Percentiles rank a stretch among this genome's conserved stretches.
Conservation (phyloP, 2,329 filamentous ascomycete genomes). For the Sphaerulina vaccinii region DNA sequence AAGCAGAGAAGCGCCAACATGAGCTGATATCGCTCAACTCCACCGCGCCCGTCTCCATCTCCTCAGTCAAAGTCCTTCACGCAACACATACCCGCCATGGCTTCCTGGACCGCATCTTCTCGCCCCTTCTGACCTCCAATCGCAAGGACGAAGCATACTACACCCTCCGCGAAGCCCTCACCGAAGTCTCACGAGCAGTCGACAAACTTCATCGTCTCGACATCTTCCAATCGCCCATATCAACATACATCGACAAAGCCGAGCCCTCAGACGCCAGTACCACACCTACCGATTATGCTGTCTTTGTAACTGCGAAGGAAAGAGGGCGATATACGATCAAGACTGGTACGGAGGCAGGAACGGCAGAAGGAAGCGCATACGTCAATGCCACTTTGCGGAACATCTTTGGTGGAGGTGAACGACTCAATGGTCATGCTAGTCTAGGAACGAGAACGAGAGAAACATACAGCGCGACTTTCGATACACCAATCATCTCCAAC, state of each 20-base stretch:
- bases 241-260: slow-evolving; percentile 77
- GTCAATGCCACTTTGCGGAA: slow-evolving; percentile 85
- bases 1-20: slow-evolving; percentile 61
- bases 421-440: slow-evolving; percentile 80
- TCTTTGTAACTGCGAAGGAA: slow-evolving; percentile 76
- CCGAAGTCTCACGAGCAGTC: slow-evolving; percentile 67
- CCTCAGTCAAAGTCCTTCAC: slow-evolving; percentile 78
- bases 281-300: slow-evolving; percentile 74
- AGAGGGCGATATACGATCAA: slow-evolving; percentile 82
- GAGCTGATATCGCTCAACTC: slow-evolving; percentile 79
- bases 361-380: slow-evolving; percentile 90
- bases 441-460: slow-evolving; percentile 87
- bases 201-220: slow-evolving; percentile 78
- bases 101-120: slow-evolving; percentile 80
- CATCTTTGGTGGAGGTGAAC: slow-evolving; percentile 90
- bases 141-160: slow-evolving; percentile 50
- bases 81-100: slow-evolving; percentile 76
- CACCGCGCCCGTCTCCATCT: slow-evolving; percentile 82
- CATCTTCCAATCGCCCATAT: slow-evolving; percentile 81
- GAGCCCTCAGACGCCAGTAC: slow-evolving; percentile 66
- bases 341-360: slow-evolving; percentile 91
- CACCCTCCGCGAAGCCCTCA: slow-evolving; percentile 76
- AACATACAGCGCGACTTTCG: slow-evolving; percentile 83
- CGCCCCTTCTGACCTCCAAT: slow-evolving; percentile 70
- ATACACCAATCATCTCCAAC: slow-evolving; percentile 78